Evolutionary conservation across 306 rosid species (phyloP).

Genomic region (Vigna mungo): DNA sequence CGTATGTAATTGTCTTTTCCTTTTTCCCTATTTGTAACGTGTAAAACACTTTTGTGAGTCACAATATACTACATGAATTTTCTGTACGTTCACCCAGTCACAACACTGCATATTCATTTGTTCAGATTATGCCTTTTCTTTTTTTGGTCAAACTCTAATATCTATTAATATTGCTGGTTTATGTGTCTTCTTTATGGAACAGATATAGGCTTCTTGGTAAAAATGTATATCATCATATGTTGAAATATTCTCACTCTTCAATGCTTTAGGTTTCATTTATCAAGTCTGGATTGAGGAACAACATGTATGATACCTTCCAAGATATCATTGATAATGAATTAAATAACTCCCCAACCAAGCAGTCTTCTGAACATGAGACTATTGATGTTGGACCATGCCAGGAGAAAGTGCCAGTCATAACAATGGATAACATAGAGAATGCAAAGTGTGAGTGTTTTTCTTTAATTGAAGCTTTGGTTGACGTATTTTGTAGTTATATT

Average conservation of each 20-base stretch:
- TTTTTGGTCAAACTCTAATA: too few species aligned
- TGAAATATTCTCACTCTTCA: background rate
- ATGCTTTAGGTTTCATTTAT: slow-evolving; percentile 73
- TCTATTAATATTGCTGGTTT: too few species aligned
- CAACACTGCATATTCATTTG: too few species aligned
- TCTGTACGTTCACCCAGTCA: too few species aligned
- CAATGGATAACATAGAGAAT: slow-evolving; percentile 44
- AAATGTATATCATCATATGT: slow-evolving; percentile 29
- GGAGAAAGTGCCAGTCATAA: slow-evolving; percentile 38
- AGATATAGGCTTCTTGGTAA: slow-evolving; percentile 1
- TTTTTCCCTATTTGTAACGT: too few species aligned
- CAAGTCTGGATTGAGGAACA: slow-evolving; percentile 84
- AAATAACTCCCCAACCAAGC: slow-evolving; percentile 49
- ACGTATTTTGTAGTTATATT: slow-evolving; percentile 10
- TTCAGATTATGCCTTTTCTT: too few species aligned
- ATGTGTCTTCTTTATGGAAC: slow-evolving; percentile 3
- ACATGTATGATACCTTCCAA: slow-evolving; percentile 83
- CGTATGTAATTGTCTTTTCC: too few species aligned
- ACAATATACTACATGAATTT: too few species aligned
- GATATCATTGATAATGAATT: slow-evolving; percentile 54
- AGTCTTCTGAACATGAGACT: slow-evolving; percentile 58
- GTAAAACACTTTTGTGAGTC: too few species aligned
- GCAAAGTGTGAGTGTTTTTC: slow-evolving; percentile 58
- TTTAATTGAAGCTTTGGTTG: slow-evolving; percentile 33
- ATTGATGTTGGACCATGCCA: slow-evolving; percentile 70